A percentile compares a stretch with the other conserved stretches of the same genome.
phyloP scores from a whole-genome alignment of 768 basidiomycete species.

The Cyclocybe aegerita region DNA sequence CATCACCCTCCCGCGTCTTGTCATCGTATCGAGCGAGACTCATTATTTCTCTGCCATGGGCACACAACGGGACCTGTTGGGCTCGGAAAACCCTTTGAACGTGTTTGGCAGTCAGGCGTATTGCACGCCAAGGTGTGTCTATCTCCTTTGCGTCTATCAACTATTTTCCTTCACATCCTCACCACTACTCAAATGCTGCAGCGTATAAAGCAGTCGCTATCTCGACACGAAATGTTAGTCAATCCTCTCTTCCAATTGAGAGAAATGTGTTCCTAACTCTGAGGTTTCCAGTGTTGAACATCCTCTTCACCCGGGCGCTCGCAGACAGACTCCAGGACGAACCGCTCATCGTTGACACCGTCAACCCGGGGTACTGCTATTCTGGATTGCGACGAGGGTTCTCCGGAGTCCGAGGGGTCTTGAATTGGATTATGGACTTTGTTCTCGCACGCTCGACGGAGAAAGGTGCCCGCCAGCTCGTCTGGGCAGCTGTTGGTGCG shows the following conservation, averaged over 20 bases:
- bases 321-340: conserved; percentile 23
- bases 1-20: conserved; percentile 32
- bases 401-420: conserved; percentile 8
- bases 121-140: conserved; percentile 20
- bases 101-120: conserved; percentile 30
- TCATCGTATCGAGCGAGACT: conserved; percentile 41
- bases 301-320: conserved; percentile 38
- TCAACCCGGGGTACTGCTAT: conserved; percentile 43
- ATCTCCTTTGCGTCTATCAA: not conserved
- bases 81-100: conserved; percentile 26
- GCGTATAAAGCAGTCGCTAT: conserved; percentile 3
- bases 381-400: conserved; percentile 34
- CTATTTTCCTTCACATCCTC: not conserved
- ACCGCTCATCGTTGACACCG: conserved; percentile 31
- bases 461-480: conserved; percentile 31
- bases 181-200: not conserved
- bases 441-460: conserved; percentile 36
- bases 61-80: conserved; percentile 17
- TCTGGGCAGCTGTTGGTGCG: conserved; percentile 32
- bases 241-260: too few species aligned
- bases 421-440: conserved; percentile 25
- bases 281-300: conserved; percentile 32
- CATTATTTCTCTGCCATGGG: conserved; percentile 31
- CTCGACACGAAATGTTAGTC: conserved; percentile 12
- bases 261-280: not conserved